Base-by-base conservation (phyloP, 768 basidiomycete species). In the Mycena filopes region DNA sequence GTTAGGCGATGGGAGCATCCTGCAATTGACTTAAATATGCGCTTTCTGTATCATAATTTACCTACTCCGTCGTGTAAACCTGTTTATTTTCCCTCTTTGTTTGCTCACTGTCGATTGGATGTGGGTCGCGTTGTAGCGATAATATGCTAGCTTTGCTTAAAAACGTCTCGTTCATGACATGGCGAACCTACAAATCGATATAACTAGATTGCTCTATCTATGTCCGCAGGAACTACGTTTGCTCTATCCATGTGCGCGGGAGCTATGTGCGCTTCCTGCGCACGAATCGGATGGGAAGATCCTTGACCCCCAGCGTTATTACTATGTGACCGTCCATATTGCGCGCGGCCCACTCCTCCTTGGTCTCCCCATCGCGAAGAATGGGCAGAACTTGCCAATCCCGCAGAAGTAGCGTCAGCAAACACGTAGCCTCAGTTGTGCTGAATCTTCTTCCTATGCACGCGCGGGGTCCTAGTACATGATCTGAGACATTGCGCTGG, bases 1-100 rank as follows among this genome's bases (percentile, higher is more conserved):
- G 1, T 73, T 89, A 38, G 72, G 73, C 25, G 88, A 89, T 54
- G 88, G 85, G 2, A 82, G 78, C 60, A 83, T 85, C 70, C 80
- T 88, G 36, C 83, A 86, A 72, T 75, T 90, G 65, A 80, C 75
- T 55, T 81, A 72, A 78, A 53, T 31, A 29, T 33, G 36, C 59
- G 42, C 43, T 61, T 54, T 61, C 50, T 61, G 60, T 61, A 61
- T 26, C 47, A 18, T 51, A n/a, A n/a, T n/a, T n/a, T n/a, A 57
- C 23, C 36, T 36, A 36, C 16, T n/a, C n/a, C n/a, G n/a, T n/a
- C n/a, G n/a, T 49, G 48, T 49, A 49, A 49, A 46, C 11, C 9
- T 9, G 36, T 36, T 36, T 36, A 10, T 36, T 36, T 36, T 36
- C 15, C 36, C 15, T 3, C 36, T n/a, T n/a, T 36, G 36, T 36